phyloP scores from a whole-genome alignment of 352 stramenopile genomes.

The Globisporangium ultimum region DNA sequence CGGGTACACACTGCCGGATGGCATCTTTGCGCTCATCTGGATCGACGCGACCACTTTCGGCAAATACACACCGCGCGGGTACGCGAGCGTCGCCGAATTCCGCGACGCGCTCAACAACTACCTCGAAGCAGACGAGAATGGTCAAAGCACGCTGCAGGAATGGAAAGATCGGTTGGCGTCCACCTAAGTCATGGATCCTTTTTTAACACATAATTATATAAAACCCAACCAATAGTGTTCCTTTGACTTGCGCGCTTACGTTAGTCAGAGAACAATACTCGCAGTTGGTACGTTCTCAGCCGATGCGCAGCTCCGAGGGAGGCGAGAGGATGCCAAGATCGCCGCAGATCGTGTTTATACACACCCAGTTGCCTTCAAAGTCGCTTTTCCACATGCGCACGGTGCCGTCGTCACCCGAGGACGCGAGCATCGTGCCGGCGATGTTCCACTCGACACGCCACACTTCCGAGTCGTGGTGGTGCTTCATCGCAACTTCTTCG shows the following conservation, averaged over 20 bases:
- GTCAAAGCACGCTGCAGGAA: conserved; percentile 36
- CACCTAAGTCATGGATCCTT: too few species aligned
- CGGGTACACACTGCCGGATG: conserved; percentile 50
- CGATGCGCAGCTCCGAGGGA: conserved; percentile 19
- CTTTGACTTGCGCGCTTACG: too few species aligned
- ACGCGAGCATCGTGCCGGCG: conserved; percentile 94
- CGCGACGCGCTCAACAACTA: conserved; percentile 74
- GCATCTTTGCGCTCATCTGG: conserved; percentile 76
- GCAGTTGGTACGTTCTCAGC: not conserved
- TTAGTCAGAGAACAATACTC: too few species aligned
- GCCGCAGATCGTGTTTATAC: conserved; percentile 83
- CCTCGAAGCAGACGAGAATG: conserved; percentile 43
- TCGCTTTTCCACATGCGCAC: conserved; percentile 96
- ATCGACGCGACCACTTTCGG: conserved; percentile 38
- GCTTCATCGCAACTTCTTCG: conserved; percentile 70
- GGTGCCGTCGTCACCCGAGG: conserved; percentile 91
- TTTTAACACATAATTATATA: too few species aligned
- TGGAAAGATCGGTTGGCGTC: conserved; percentile 39
- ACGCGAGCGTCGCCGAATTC: conserved; percentile 65
- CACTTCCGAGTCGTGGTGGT: conserved; percentile 88
- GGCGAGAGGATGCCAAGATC: conserved; percentile 47
- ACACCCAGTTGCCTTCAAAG: conserved; percentile 90
- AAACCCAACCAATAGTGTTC: too few species aligned
- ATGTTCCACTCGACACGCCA: conserved; percentile 98
- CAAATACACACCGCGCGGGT: conserved; percentile 37